These are phyloP conservation scores for Hypoxylon subgilvum DNA, from an alignment of 495 filamentous ascomycete species.

Conservation along the genomic window DNA sequence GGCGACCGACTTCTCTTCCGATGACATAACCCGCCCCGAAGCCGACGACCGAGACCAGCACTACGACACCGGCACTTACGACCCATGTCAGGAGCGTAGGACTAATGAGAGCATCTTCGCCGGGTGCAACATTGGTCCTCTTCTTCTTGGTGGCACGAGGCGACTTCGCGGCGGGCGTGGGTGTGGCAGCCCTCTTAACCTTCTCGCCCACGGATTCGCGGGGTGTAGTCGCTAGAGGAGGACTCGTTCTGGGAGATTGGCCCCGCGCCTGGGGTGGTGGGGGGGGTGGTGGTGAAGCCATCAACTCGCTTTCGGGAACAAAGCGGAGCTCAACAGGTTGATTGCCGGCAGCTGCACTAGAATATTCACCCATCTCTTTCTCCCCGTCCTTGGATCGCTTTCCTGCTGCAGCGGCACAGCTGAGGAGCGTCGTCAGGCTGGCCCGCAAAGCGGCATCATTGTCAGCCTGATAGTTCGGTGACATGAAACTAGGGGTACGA, in stretches of 20 bases:
- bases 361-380: slow-evolving; percentile 35
- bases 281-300: slow-evolving; percentile 51
- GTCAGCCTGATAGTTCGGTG: slow-evolving; percentile 79
- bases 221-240: slow-evolving; percentile 2
- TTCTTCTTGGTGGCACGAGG: slow-evolving; percentile 62
- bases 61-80: slow-evolving; percentile 87
- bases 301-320: slow-evolving; percentile 76
- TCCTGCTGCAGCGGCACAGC: slow-evolving; percentile 86
- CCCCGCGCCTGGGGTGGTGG: slow-evolving; percentile 31
- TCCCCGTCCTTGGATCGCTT: slow-evolving; percentile 71
- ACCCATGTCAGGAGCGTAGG: slow-evolving; percentile 91
- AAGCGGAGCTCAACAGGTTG: slow-evolving; percentile 65
- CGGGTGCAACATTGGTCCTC: slow-evolving; percentile 40
- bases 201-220: slow-evolving; percentile 49
- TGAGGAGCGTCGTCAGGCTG: slow-evolving; percentile 91
- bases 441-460: slow-evolving; percentile 93
- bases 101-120: slow-evolving; percentile 53
- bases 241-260: slow-evolving; percentile 34
- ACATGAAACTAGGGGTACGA: slow-evolving; percentile 64
- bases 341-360: slow-evolving; percentile 45
- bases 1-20: slow-evolving; percentile 77
- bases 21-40: slow-evolving; percentile 93
- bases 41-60: slow-evolving; percentile 87
- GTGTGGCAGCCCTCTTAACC: slow-evolving; percentile 58
- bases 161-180: slow-evolving; percentile 41